Evolutionary conservation across 495 filamentous ascomycete genomes (phyloP), one percentile per base, ranked within the genome.

Genomic region (Aspergillus campestris): DNA sequence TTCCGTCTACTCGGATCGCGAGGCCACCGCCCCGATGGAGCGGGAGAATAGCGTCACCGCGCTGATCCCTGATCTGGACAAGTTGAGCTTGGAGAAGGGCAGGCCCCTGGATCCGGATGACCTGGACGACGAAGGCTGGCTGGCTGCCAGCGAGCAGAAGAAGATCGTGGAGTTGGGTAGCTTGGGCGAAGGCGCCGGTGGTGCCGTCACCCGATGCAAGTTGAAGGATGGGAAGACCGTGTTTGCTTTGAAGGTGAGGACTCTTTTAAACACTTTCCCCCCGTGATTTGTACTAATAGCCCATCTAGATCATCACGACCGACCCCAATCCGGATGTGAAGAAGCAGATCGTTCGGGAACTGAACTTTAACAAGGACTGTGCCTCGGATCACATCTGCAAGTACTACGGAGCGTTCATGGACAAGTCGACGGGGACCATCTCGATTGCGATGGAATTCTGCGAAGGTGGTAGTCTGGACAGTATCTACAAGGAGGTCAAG

Each of bases 401-500:
- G 48, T 98, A 98, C 65, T 97, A 95, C 56, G 92, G 92, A 49
- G 89, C 92, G 46, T 97, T 95, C 55, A 86, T 89, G 64, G 90
- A 97, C 59, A 84, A 92, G 49, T 82, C 86, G 5, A 88, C 86
- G 0, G 87, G 91, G 31, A 97, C 92, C 12, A 97, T 98, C 47
- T 91, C 86, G 36, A 98, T 98, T 61, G 89, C 89, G 24, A 98
- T 98, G 92, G 92, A 98, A 60, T 96, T 95, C 59, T 98, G 92
- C 61, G 92, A 97, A 63, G 92, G 92, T 40, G 94, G 92, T 29
- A 92, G 86, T 42, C 77, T 98, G 30, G 87, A 98, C 65, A 88
- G 84, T 57, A 89, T 98, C 54, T 98, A 97, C 73, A 87, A 87
- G 50, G 91, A 97, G 66, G 88, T 98, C 41, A 95, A 94, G 70